Evolutionary conservation across 2,329 filamentous ascomycete species (phyloP), one percentile per base, ranked within the genome.

Genomic region (Elsinoe fawcettii): DNA sequence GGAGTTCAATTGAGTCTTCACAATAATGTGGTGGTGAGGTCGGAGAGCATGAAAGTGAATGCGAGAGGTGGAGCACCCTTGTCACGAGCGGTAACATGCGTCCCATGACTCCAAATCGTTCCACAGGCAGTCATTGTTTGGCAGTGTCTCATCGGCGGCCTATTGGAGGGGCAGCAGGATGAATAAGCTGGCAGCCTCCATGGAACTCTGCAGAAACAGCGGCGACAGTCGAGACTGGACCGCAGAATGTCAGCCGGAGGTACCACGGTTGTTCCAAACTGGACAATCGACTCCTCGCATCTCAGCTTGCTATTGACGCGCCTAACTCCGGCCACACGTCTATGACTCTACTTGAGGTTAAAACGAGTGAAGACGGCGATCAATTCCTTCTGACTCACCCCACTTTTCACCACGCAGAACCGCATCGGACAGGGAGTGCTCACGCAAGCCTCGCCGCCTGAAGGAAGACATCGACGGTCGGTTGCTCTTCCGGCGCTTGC

Each of bases 111-210:
- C 5, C 27, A 30, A n/a, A 5, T 9, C 5, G 27, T 32, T 20
- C 25, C 46, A 34, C 46, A 51, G 46, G 46, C 46, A 51, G 46
- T 25, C 43, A 47, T 25, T 47, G 22, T 18, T 51, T 51, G 46
- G 46, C 46, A 22, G 20, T 51, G 27, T 30, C 27, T 30, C 27
- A 30, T 30, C 27, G 27, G 9, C 27, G 9, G 27, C 9, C 27
- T 30, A 34, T 34, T 51, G 46, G 25, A 32, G 46, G 46, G 25
- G 25, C 6, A 12, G 46, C 25, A 20, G 30, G 27, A 32, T 51
- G 25, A 51, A 32, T 51, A 51, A 51, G 43, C 43, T 30, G 20
- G 43, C 43, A 30, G 25, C 22, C 25, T 9, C 14, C 12, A 51
- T 51, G 46, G 46, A 51, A 51, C 22, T 14, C 25, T 34, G 46